Evolutionary conservation across 73 alveolate genomes (phyloP), one percentile per base, ranked within the genome.

Genomic region (Stentor roeselii): DNA sequence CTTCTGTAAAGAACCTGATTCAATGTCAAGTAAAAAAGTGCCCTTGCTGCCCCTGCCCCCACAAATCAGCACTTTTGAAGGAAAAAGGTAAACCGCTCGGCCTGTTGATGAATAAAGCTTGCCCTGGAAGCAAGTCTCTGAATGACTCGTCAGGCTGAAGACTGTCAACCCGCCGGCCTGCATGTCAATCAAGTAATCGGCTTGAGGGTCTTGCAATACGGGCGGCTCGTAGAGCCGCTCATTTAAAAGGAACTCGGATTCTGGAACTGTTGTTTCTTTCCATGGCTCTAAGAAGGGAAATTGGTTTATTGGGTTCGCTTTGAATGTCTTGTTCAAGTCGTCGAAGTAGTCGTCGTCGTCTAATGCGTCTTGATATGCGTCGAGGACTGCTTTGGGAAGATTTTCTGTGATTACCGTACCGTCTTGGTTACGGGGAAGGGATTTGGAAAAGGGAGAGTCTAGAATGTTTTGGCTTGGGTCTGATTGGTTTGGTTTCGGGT

Each of bases 71-170:
- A 32, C 41, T 15, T 27, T 21, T 21, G 21, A 11, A 11, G 50
- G 37, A 30, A 40, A 40, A 32, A 67, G 41, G 80, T 67, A 67
- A 30, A 67, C 41, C 21, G 80, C 80, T 67, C 80, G 21, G 37
- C 42, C n/a, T 67, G 42, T 40, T 21, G 50, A 15, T 21, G 80
- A 30, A 67, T 11, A 50, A 50, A 50, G 6, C 21, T 21, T 50
- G 67, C 67, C 21, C 21, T 50, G 30, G 21, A 50, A 21, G 6
- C 67, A 11, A 21, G 6, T 21, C 30, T 11, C 21, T 6, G 6
- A 11, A 11, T 50, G 67, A 50, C 21, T 50, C 21, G 30, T 50
- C 21, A 21, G 6, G 67, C 21, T 21, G 67, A 50, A 50, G 21
- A 50, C 21, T 11, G 30, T 50, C 21, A 50, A 21, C 6, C 6